Conservation (phyloP, 192 early-diverging fungal species). For the Podila verticillata region DNA sequence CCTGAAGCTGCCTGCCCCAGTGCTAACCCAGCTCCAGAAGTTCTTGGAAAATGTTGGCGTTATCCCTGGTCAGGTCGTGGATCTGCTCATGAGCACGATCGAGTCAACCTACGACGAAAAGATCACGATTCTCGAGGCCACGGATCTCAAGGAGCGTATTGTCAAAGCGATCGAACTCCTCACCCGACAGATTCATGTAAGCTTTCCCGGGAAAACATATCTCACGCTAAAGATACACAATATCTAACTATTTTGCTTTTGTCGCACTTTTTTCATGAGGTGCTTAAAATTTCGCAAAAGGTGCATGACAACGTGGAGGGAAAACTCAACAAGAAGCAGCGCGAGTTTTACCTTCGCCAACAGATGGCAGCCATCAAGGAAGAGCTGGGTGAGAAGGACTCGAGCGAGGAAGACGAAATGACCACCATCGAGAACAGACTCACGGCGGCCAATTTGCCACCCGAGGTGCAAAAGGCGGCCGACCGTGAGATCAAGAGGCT, state of each 20-base stretch:
- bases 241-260: neutral
- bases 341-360: slow-evolving; percentile 81
- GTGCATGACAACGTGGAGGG: slow-evolving; percentile 76
- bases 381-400: slow-evolving; percentile 78
- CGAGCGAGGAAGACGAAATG: slow-evolving; percentile 74
- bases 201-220: neutral
- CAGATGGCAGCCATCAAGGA: slow-evolving; percentile 86
- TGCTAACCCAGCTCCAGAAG: slow-evolving; percentile 70
- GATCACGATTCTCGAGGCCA: slow-evolving; percentile 66
- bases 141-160: slow-evolving; percentile 67
- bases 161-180: slow-evolving; percentile 64
- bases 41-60: slow-evolving; percentile 65
- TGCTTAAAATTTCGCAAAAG: slow-evolving; percentile 82
- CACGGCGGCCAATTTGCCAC: slow-evolving; percentile 62
- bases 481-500: slow-evolving; percentile 74
- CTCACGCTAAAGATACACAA: neutral
- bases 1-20: slow-evolving; percentile 72
- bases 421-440: slow-evolving; percentile 65
- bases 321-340: slow-evolving; percentile 81
- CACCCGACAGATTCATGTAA: slow-evolving; percentile 76
- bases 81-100: slow-evolving; percentile 77
- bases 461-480: slow-evolving; percentile 68
- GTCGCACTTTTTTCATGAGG: slow-evolving; percentile 39
- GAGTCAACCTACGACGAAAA: slow-evolving; percentile 78
- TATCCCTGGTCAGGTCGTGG: slow-evolving; percentile 66